A percentile compares a stretch with the other conserved stretches of the same genome.
Conservation (phyloP, 2,329 filamentous ascomycete species). For the Claviceps lovelessii region DNA sequence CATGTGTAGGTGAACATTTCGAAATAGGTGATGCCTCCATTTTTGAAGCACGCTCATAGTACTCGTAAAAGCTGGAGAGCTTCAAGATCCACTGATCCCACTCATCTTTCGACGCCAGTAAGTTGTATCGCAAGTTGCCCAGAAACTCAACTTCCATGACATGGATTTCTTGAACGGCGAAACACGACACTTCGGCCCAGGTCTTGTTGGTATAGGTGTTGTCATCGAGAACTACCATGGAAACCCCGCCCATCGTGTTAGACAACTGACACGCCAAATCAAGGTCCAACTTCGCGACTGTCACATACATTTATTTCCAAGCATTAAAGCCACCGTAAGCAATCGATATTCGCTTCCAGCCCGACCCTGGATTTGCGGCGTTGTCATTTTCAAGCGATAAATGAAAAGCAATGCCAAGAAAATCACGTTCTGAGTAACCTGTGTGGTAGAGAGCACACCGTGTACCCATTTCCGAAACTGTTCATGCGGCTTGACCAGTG, state of each 20-base stretch:
- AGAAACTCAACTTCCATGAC: conserved; percentile 99
- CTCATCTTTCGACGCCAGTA: conserved; percentile 71
- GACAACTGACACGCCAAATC: neutral
- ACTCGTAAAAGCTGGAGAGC: conserved; percentile 67
- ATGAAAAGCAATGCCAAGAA: conserved; percentile 82
- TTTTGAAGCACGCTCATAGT: conserved; percentile 56
- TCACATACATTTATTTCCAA: conserved; percentile 82
- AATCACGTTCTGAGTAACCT: conserved; percentile 92
- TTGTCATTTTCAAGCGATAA: conserved; percentile 80
- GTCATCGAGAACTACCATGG: conserved; percentile 69
- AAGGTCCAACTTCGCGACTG: neutral
- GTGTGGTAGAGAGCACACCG: conserved; percentile 79
- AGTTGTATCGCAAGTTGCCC: conserved; percentile 92
- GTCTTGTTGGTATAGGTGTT: conserved; percentile 99
- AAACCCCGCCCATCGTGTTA: neutral
- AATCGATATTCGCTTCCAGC: conserved; percentile 86
- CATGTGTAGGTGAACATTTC: conserved; percentile 26
- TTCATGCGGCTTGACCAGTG: conserved; percentile 60
- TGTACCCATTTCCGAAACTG: conserved; percentile 91
- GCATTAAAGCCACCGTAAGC: conserved; percentile 88
- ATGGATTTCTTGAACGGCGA: conserved; percentile 87
- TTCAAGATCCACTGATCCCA: conserved; percentile 82
- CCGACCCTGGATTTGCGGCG: conserved; percentile 78
- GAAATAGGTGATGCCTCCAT: conserved; percentile 27
- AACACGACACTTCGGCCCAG: conserved; percentile 94